Base-by-base conservation (phyloP, 768 basidiomycete species). In the Podaxis pistillaris region DNA sequence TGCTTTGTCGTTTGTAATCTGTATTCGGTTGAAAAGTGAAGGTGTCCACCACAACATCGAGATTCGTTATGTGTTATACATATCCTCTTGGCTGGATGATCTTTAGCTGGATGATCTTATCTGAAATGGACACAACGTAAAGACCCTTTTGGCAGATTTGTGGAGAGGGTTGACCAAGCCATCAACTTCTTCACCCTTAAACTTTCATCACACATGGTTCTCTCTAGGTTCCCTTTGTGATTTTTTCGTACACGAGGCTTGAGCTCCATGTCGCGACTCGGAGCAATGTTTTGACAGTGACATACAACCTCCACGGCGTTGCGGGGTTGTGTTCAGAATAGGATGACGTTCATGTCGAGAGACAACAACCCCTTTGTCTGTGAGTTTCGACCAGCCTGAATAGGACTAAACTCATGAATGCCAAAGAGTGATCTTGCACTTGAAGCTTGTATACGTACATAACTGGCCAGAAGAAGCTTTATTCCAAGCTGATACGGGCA, bases 1-100 rank as follows among this genome's bases (percentile, higher is more conserved):
- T 26, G 36, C 22, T 19, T 4, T 41, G 50, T 52, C 40, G 51
- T 52, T 44, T 55, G 60, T 56, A 62, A 65, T 67, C 60, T 64
- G 62, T 60, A 59, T 64, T 49, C 51, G 13, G 49, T 51, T 17
- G 47, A 50, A 54, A 51, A 22, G 19, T 51, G 24, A 6, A 15
- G 44, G 40, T 11, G 6, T 22, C 26, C 49, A 50, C 8, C 9
- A 26, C 26, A 19, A 37, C 17, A 26, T 33, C 17, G 51, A 28
- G 28, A 7, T 33, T 9, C 15, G 17, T 17, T 33, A 33, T 17
- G 28, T 12, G 17, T 17, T 26, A 3, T 24, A 3, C 28, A 52
- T 12, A 33, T 9, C 30, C 30, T 30, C 28, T 30, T 7, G 50
- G n/a, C 24, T 28, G 13, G n/a, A 33, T 38, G 19, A n/a, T 4